These are phyloP conservation scores for Sporothrix luriei DNA, from an alignment of 2,329 filamentous ascomycete species.

Conservation along the genomic window DNA sequence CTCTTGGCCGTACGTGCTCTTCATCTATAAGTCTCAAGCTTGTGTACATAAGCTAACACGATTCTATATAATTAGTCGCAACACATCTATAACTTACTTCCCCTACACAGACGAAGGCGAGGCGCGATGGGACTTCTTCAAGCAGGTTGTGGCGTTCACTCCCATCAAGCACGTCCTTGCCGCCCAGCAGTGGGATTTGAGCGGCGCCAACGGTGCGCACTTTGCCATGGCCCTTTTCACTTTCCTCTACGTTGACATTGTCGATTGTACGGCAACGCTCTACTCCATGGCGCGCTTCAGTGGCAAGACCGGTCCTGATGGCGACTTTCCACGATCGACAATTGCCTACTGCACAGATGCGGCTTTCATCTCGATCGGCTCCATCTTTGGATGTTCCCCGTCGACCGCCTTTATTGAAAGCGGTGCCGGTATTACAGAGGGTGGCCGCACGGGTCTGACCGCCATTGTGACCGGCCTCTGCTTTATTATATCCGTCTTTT, in stretches of 20 bases:
- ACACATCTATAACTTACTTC: slow-evolving; percentile 72
- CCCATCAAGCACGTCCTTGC: slow-evolving; percentile 66
- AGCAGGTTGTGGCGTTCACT: slow-evolving; percentile 70
- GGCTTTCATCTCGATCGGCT: slow-evolving; percentile 69
- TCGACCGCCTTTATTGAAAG: slow-evolving; percentile 76
- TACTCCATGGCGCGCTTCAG: slow-evolving; percentile 82
- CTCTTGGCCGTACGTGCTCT: slow-evolving; percentile 67
- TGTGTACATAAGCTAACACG: not conserved
- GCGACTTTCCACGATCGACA: slow-evolving; percentile 85
- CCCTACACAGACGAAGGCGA: slow-evolving; percentile 67
- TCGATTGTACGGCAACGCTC: slow-evolving; percentile 75
- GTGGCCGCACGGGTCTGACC: slow-evolving; percentile 72
- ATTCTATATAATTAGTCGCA: not conserved
- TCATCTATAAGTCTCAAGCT: not conserved
- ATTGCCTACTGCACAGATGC: slow-evolving; percentile 76
- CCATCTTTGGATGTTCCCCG: slow-evolving; percentile 69
- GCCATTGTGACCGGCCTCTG: slow-evolving; percentile 69
- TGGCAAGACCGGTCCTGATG: slow-evolving; percentile 57
- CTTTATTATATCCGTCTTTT: slow-evolving; percentile 73
- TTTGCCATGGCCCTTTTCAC: slow-evolving; percentile 74
- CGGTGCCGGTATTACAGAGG: slow-evolving; percentile 74
- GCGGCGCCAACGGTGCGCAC: slow-evolving; percentile 57
- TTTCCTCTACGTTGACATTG: slow-evolving; percentile 78
- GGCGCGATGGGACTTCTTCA: slow-evolving; percentile 70
- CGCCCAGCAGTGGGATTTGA: slow-evolving; percentile 67